Conservation (phyloP, 2,329 filamentous ascomycete species). For the Fusarium setosum region DNA sequence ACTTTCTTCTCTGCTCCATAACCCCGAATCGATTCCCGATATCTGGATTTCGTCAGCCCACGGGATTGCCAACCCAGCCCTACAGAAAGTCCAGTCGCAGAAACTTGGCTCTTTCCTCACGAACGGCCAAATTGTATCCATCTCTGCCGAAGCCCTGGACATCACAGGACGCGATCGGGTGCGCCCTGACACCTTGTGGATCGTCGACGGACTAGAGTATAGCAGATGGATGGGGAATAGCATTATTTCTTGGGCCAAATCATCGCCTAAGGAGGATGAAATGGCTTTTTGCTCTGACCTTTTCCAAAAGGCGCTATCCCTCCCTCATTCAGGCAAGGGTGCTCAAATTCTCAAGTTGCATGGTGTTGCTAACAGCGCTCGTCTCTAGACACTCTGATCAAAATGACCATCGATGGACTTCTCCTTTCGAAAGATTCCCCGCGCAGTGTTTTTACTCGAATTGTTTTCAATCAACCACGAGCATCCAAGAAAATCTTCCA, state of each 20-base stretch:
- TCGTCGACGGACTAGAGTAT: conserved; percentile 73
- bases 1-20: conserved; percentile 54
- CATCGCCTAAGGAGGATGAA: conserved; percentile 48
- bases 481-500: conserved; percentile 42
- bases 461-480: conserved; percentile 45
- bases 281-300: conserved; percentile 58
- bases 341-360: rapidly evolving
- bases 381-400: conserved; percentile 55
- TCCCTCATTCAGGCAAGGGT: conserved; percentile 77
- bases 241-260: conserved; percentile 60
- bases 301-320: conserved; percentile 69
- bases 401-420: conserved; percentile 49
- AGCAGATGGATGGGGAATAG: conserved; percentile 78
- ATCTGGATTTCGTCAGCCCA: conserved; percentile 53
- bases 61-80: conserved; percentile 32
- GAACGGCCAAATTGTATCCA: conserved; percentile 61
- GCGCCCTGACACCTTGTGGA: conserved; percentile 60
- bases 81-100: conserved; percentile 48
- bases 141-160: conserved; percentile 67
- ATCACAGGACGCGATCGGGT: conserved; percentile 53
- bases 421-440: conserved; percentile 46
- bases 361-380: background rate
- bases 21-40: conserved; percentile 48
- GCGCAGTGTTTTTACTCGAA: conserved; percentile 40
- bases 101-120: conserved; percentile 58